These are phyloP conservation scores for Pseudogymnoascus sp. DNA, from an alignment of 2,329 filamentous ascomycete genomes.

Conservation along the genomic window DNA sequence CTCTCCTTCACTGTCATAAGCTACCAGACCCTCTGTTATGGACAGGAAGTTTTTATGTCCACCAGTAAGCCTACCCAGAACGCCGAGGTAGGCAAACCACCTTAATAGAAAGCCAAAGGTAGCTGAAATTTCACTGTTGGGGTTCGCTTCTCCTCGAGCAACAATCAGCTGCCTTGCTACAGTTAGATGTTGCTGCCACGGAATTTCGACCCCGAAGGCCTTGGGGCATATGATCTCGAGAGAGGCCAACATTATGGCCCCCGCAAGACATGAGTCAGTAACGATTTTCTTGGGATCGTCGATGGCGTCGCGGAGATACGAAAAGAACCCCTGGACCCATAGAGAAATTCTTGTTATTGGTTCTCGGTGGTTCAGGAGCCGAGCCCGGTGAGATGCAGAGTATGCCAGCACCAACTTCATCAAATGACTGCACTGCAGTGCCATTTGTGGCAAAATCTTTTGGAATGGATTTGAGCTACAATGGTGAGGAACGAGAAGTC, in stretches of 20 bases:
- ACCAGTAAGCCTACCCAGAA: constrained; percentile 65
- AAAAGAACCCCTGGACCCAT: constrained; percentile 75
- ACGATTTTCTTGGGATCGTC: constrained; percentile 54
- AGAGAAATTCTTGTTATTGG: constrained; percentile 70
- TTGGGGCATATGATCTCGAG: constrained; percentile 77
- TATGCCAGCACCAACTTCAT: constrained; percentile 73
- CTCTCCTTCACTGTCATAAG: constrained; percentile 46
- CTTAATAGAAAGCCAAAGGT: constrained; percentile 56
- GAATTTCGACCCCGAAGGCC: constrained; percentile 70
- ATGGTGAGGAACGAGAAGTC: constrained; percentile 46
- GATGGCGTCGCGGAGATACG: constrained; percentile 61
- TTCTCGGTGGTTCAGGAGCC: constrained; percentile 65
- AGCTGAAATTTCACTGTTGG: constrained; percentile 54
- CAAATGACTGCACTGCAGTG: constrained; percentile 61
- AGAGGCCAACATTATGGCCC: constrained; percentile 77
- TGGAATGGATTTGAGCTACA: constrained; percentile 46
- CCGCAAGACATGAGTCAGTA: constrained; percentile 67
- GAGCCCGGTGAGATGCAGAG: constrained; percentile 75
- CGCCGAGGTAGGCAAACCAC: constrained; percentile 80
- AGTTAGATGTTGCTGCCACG: constrained; percentile 73
- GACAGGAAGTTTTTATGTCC: constrained; percentile 33
- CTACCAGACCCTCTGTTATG: constrained; percentile 25
- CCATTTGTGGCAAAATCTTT: constrained; percentile 51
- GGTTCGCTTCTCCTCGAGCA: constrained; percentile 44
- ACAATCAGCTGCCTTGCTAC: constrained; percentile 70